These are phyloP conservation scores for Micractinium sp. DNA, from an alignment of 139 green algal species.

Conservation along the genomic window DNA sequence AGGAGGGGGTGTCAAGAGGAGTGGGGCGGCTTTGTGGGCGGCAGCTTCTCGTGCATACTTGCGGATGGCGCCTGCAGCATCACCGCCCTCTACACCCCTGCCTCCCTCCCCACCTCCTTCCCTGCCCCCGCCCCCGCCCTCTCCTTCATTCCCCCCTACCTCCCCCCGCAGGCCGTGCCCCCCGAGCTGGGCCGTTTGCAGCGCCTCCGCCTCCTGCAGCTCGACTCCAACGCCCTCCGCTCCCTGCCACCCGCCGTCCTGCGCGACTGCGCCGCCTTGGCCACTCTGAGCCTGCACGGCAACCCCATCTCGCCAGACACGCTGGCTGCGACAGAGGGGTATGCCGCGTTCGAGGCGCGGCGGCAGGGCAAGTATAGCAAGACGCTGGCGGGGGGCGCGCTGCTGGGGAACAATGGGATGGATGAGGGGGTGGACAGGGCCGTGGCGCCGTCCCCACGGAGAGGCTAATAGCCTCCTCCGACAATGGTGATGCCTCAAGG, in stretches of 20 bases:
- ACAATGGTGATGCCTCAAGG: too few relatives aligned
- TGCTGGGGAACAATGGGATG: conserved; percentile 59
- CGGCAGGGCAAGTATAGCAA: conserved; percentile 70
- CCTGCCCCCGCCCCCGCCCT: not conserved
- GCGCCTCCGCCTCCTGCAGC: conserved; percentile 65
- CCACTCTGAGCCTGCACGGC: conserved; percentile 77
- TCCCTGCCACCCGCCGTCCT: conserved; percentile 49
- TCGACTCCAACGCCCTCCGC: conserved; percentile 60
- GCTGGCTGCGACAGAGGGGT: conserved; percentile 42
- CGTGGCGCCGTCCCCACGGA: not conserved
- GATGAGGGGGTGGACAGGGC: conserved; percentile 71
- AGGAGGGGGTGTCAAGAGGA: too few relatives aligned
- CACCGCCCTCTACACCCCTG: too few relatives aligned
- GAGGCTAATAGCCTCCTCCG: too few relatives aligned
- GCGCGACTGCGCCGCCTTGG: conserved; percentile 62
- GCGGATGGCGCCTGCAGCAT: not conserved
- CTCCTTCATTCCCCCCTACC: too few relatives aligned
- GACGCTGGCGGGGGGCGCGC: conserved; percentile 58
- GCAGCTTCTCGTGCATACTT: too few relatives aligned
- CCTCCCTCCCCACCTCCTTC: not conserved
- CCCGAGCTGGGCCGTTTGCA: conserved; percentile 49
- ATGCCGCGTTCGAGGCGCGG: conserved; percentile 65
- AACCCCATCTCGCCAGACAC: conserved; percentile 69
- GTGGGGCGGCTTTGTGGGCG: too few relatives aligned
- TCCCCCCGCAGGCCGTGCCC: too few relatives aligned